Percentiles rank a stretch among this genome's conserved stretches.
Evolutionary conservation across 805 yeast genomes (phyloP).

Genomic region (Diddensiella caesifluorescens): DNA sequence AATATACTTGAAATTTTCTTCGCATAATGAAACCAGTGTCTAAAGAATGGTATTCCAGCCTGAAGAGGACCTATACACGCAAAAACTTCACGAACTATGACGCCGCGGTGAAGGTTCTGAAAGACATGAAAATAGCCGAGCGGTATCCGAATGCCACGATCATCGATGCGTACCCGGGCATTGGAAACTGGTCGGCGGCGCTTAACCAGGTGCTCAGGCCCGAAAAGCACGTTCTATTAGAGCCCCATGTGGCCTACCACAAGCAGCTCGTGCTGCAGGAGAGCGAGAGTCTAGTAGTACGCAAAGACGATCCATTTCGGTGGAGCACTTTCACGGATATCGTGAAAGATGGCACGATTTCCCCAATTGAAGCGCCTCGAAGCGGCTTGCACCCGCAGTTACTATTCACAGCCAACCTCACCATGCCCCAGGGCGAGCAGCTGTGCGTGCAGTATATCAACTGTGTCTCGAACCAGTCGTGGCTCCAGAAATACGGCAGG

Average conservation of each 20-base stretch:
- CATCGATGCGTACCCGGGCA: constrained; percentile 39
- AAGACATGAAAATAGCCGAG: constrained; percentile 41
- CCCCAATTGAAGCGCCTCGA: constrained; percentile 35
- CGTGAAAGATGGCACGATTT: constrained; percentile 40
- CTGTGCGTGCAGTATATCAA: constrained; percentile 68
- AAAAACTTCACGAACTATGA: constrained; percentile 26
- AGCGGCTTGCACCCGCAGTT: constrained; percentile 46
- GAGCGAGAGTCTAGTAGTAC: constrained; percentile 22
- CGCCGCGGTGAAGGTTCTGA: constrained; percentile 36
- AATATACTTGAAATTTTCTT: background rate
- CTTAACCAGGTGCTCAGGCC: constrained; percentile 61
- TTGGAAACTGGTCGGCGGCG: constrained; percentile 55
- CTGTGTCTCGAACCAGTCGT: constrained; percentile 62
- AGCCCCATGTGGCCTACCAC: constrained; percentile 38
- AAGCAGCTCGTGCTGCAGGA: constrained; percentile 16
- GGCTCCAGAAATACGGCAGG: constrained; percentile 69
- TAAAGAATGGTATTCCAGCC: background rate
- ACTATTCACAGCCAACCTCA: constrained; percentile 54
- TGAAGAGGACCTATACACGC: constrained; percentile 24
- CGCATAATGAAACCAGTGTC: background rate
- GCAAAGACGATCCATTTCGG: constrained; percentile 51
- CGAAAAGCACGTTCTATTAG: constrained; percentile 56
- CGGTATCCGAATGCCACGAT: constrained; percentile 30
- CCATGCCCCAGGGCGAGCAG: constrained; percentile 56
- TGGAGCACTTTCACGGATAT: constrained; percentile 58